Evolutionary conservation across 140 eudicot genomes (phyloP).

Genomic region (Senecio squalidus): DNA sequence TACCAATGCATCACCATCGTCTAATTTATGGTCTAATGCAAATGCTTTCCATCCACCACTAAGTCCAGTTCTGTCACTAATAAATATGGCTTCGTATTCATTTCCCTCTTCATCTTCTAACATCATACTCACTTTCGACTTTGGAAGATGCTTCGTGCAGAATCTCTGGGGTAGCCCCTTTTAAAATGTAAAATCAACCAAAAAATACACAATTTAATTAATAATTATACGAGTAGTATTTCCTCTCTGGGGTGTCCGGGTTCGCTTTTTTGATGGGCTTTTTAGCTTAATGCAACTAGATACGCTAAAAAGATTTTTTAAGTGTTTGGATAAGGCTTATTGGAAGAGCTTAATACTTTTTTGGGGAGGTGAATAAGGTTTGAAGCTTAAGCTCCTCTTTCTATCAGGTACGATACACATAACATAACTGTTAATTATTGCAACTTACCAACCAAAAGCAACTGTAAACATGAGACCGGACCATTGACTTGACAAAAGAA

Average conservation of each 20-base stretch:
- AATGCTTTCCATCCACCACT: slow-evolving; percentile 95
- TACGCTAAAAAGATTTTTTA: too few relatives aligned
- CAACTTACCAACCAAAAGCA: slow-evolving; percentile 94
- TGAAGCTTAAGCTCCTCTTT: too few relatives aligned
- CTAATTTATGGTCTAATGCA: slow-evolving; percentile 78
- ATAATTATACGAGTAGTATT: not conserved
- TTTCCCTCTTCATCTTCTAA: slow-evolving; percentile 65
- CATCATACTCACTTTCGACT: slow-evolving; percentile 41
- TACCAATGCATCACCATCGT: slow-evolving; percentile 90
- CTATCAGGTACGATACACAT: too few relatives aligned
- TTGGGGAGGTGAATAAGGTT: too few relatives aligned
- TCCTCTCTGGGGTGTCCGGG: too few relatives aligned
- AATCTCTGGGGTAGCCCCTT: slow-evolving; percentile 73
- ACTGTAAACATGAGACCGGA: slow-evolving; percentile 90
- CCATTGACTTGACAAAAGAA: slow-evolving; percentile 76
- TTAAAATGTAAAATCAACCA: slow-evolving; percentile 1
- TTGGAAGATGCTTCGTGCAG: slow-evolving; percentile 65
- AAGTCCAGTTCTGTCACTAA: slow-evolving; percentile 65
- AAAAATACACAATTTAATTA: not conserved
- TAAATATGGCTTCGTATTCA: slow-evolving; percentile 57
- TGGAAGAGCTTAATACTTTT: too few relatives aligned
- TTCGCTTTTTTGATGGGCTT: too few relatives aligned
- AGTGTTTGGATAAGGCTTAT: too few relatives aligned
- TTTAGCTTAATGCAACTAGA: too few relatives aligned
- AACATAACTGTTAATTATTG: not conserved